These are phyloP conservation scores for Penicillium crustosum DNA, from an alignment of 2,329 filamentous ascomycete species.

Conservation along the genomic window DNA sequence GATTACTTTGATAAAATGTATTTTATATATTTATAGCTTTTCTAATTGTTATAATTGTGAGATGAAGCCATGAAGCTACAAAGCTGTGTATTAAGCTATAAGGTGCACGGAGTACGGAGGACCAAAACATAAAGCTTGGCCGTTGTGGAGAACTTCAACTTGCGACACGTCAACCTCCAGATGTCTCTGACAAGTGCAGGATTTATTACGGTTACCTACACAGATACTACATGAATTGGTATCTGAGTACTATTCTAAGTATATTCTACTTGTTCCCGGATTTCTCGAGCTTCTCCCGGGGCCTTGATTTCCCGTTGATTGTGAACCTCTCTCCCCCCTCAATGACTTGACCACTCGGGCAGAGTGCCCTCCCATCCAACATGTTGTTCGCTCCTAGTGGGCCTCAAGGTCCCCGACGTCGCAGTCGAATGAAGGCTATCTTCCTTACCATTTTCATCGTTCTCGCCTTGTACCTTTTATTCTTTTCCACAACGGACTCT, in stretches of 20 bases:
- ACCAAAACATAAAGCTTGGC: neutral
- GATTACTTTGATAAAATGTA: too few relatives aligned
- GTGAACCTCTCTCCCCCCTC: neutral
- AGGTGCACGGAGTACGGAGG: too few relatives aligned
- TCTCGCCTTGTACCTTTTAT: constrained; percentile 35
- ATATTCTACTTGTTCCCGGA: neutral
- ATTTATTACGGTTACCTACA: neutral
- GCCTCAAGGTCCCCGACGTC: constrained; percentile 36
- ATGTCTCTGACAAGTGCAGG: neutral
- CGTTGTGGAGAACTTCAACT: neutral
- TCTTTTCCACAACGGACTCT: constrained; percentile 27
- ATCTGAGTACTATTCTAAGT: neutral
- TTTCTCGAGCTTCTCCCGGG: neutral
- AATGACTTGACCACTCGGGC: constrained; percentile 20
- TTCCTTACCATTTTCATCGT: constrained; percentile 36
- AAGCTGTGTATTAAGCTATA: too few relatives aligned
- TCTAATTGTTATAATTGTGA: neutral
- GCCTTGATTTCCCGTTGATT: neutral
- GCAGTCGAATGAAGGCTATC: constrained; percentile 37
- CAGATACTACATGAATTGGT: neutral
- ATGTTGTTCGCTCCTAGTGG: constrained; percentile 39
- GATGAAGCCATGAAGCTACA: neutral
- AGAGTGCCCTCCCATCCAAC: constrained; percentile 10
- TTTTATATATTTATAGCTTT: neutral
- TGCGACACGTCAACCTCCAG: neutral